phyloP scores from a whole-genome alignment of 139 green algal species.

The Trebouxia sp. region DNA sequence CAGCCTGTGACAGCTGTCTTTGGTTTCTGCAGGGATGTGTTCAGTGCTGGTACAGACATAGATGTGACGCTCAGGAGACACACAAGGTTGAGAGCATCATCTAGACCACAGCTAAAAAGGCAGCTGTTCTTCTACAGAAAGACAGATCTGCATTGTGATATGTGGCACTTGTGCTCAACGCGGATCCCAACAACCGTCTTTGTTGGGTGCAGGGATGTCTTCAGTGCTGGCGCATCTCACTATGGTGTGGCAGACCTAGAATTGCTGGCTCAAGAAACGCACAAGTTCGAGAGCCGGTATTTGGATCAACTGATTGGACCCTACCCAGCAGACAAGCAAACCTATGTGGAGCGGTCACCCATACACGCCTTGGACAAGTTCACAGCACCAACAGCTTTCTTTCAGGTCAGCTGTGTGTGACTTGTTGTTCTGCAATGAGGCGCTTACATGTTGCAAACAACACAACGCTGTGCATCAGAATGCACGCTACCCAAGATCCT shows the following conservation, averaged over 20 bases:
- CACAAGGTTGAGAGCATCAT: no score
- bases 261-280: slow-evolving; percentile 68
- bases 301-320: slow-evolving; percentile 69
- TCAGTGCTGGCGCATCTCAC: slow-evolving; percentile 55
- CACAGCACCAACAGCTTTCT: slow-evolving; percentile 63
- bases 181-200: no score
- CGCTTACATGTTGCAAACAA: neutral
- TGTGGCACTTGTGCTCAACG: no score
- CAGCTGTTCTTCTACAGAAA: no score
- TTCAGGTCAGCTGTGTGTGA: slow-evolving; percentile 55
- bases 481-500: neutral
- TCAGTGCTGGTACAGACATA: no score
- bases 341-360: slow-evolving; percentile 71
- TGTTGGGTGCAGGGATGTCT: slow-evolving; percentile 55
- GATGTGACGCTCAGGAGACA: no score
- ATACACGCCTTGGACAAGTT: slow-evolving; percentile 67
- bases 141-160: no score
- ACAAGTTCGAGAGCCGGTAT: slow-evolving; percentile 75
- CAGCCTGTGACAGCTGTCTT: no score
- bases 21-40: neutral
- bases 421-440: neutral
- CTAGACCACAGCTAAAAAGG: no score
- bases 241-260: slow-evolving; percentile 72
- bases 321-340: slow-evolving; percentile 53
- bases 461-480: neutral